These are phyloP conservation scores for Chiua sp. DNA, from an alignment of 1,284 basidiomycete species.

Conservation along the genomic window DNA sequence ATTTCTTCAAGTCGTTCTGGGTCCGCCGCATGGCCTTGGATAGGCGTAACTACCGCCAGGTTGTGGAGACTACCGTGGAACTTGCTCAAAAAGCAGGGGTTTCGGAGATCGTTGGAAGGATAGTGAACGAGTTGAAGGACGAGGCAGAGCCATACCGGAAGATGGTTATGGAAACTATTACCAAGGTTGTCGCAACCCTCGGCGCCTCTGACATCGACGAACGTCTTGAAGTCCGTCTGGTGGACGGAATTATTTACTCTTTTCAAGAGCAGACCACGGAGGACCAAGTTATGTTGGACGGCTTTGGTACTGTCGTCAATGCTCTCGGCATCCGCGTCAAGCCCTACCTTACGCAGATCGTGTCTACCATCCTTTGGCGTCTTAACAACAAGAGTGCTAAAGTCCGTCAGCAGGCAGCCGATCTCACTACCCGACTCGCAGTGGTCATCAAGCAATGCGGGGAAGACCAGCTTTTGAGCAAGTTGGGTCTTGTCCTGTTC, in stretches of 20 bases:
- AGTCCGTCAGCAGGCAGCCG: constrained; percentile 98
- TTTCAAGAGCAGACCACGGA: constrained; percentile 99
- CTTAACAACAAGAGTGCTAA: constrained; percentile 99
- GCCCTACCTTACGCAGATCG: constrained; percentile 98
- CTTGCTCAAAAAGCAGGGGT: constrained; percentile 97
- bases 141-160: constrained; percentile 97
- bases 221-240: constrained; percentile 90
- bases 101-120: constrained; percentile 92
- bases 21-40: constrained; percentile 98
- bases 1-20: constrained; percentile 99
- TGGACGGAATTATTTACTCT: constrained; percentile 98
- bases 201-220: constrained; percentile 98
- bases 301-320: constrained; percentile 97
- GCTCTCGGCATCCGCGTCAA: constrained; percentile 98
- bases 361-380: constrained; percentile 99
- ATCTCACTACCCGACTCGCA: constrained; percentile 93
- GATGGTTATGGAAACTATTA: constrained; percentile 99
- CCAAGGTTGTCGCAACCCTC: constrained; percentile 91
- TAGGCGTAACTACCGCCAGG: constrained; percentile 94
- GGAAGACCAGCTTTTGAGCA: constrained; percentile 95
- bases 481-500: constrained; percentile 96
- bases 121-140: constrained; percentile 97
- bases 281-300: constrained; percentile 99
- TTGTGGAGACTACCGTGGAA: constrained; percentile 98
- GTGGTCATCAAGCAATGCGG: constrained; percentile 99